Conservation (phyloP, 768 basidiomycete genomes). For the Rhodotorula babjevae region DNA sequence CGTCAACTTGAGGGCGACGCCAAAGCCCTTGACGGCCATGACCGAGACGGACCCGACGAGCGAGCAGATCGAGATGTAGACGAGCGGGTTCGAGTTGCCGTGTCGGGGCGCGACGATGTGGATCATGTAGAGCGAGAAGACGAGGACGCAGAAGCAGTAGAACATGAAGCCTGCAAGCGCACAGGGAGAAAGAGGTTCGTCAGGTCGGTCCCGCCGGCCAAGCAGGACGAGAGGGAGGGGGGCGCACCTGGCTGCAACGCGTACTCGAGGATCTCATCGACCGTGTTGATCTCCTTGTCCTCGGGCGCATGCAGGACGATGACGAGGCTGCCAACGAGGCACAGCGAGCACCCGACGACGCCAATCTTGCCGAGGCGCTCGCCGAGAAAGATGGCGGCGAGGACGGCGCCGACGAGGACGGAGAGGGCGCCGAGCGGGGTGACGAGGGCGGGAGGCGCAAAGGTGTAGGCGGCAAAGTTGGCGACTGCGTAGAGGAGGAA, state of each 20-base stretch:
- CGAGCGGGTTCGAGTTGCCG: constrained; percentile 79
- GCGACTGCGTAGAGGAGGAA: constrained; percentile 47
- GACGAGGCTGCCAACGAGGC: constrained; percentile 79
- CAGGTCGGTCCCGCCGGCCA: neutral
- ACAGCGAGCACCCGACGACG: constrained; percentile 74
- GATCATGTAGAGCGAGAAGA: constrained; percentile 80
- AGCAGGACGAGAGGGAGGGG: constrained; percentile 74
- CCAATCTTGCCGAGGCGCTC: constrained; percentile 94
- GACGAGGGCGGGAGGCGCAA: constrained; percentile 96
- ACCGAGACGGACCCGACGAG: constrained; percentile 92
- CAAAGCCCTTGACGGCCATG: constrained; percentile 99
- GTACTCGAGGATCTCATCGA: constrained; percentile 86
- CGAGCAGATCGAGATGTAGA: constrained; percentile 95
- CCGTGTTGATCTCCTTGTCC: constrained; percentile 85
- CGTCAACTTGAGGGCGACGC: constrained; percentile 91
- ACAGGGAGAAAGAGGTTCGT: neutral
- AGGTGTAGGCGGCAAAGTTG: constrained; percentile 90
- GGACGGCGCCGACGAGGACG: constrained; percentile 89
- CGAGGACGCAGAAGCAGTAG: constrained; percentile 78
- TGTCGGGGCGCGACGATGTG: constrained; percentile 75
- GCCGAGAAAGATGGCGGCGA: constrained; percentile 85
- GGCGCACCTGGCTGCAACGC: constrained; percentile 93
- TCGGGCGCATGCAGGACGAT: constrained; percentile 95
- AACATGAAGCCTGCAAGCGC: constrained; percentile 68
- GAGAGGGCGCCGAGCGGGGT: constrained; percentile 95